Base-by-base conservation (phyloP, 1,284 basidiomycete genomes). In the Irpex rosettiformis region DNA sequence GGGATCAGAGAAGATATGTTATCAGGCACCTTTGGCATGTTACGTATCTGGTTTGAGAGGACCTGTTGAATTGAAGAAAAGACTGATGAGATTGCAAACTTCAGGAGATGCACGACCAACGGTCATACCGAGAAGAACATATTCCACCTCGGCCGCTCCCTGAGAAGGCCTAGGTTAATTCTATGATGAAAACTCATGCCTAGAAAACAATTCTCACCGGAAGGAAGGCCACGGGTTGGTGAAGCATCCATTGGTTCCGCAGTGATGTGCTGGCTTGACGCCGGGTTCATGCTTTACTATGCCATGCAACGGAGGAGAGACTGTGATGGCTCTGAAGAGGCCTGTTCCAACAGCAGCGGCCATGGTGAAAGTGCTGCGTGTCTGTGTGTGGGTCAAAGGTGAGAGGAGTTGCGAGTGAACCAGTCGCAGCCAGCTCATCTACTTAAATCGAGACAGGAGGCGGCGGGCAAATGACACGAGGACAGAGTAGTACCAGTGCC, bases 181-280 rank as follows among this genome's bases (percentile, higher is more conserved):
- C 30, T 6, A 33, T 25, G 21, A 18, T 42, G n/a, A 16, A 22
- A 7, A 37, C 10, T 10, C 29, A 13, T 37, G 30, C 1, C 11
- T 45, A 45, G 33, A 43, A 3, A 54, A 61, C 29, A 24, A 10
- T 11, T 51, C 48, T 51, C 33, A 69, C 67, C 65, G 59, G 56
- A 62, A 68, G 1, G 71, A 72, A 13, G 69, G 66, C 71, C 71
- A 72, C 1, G 71, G 71, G 52, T 71, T 71, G 28, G 27, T 29
- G 53, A 72, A 72, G n/a, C n/a, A n/a, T 48, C 58, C 59, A 28
- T 64, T 62, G 54, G n/a, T n/a, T n/a, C 69, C 62, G 11, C 58
- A 27, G 53, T 70, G 68, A 52, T 71, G 70, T 7, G 66, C 62
- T 10, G 68, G 70, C n/a, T 62, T 37, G 8, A 22, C 29, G 4